Conservation (phyloP, 108 stramenopile genomes). For the Discostella stelligeroides region DNA sequence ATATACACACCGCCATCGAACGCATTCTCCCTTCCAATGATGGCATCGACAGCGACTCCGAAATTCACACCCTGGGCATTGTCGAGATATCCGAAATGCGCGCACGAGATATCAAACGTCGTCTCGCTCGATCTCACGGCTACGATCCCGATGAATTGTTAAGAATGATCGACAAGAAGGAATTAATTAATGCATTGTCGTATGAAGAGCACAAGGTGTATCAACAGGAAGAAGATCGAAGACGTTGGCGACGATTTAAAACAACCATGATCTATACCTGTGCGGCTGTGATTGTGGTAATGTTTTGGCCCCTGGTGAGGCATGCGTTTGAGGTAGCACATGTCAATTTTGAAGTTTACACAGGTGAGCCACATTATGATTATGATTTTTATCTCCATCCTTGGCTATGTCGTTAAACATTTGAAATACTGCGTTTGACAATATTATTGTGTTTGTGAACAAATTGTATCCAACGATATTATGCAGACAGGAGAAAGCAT, state of each 20-base stretch:
- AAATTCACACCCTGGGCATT: slow-evolving; percentile 58
- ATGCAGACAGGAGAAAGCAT: slow-evolving; percentile 63
- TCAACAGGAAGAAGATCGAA: slow-evolving; percentile 49
- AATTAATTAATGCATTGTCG: slow-evolving; percentile 77
- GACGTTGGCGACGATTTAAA: slow-evolving; percentile 58
- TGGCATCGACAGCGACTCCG: slow-evolving; percentile 11
- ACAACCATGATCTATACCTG: slow-evolving; percentile 55
- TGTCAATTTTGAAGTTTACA: slow-evolving; percentile 85
- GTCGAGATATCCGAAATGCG: slow-evolving; percentile 77
- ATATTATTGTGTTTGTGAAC: too few species aligned
- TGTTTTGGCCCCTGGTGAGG: slow-evolving; percentile 73
- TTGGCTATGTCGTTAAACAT: too few species aligned
- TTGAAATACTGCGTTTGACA: too few species aligned
- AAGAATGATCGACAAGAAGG: slow-evolving; percentile 88
- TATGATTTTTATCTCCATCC: too few species aligned
- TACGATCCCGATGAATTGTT: slow-evolving; percentile 79
- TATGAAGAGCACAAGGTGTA: slow-evolving; percentile 81
- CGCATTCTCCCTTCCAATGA: slow-evolving; percentile 1
- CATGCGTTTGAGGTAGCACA: slow-evolving; percentile 63
- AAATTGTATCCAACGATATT: too few species aligned
- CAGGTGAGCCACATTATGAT: slow-evolving; percentile 30
- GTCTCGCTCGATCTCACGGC: slow-evolving; percentile 74
- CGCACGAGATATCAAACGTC: slow-evolving; percentile 80
- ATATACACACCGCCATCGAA: too few species aligned
- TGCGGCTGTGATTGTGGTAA: slow-evolving; percentile 54